Evolutionary conservation across 257 asterid species (phyloP).

Genomic region (Marsdenia floribunda): DNA sequence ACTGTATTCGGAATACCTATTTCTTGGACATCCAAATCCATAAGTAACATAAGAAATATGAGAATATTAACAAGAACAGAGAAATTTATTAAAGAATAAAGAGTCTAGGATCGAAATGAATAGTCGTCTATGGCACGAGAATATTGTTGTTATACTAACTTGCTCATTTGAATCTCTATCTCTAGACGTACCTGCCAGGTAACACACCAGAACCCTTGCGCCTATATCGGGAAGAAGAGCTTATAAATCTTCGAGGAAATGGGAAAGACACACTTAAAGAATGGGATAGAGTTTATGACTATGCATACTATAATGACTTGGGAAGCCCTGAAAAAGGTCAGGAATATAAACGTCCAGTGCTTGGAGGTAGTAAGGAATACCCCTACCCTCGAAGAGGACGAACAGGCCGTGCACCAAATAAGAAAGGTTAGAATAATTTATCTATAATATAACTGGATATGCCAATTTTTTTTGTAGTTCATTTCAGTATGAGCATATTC

Average conservation of each 20-base stretch:
- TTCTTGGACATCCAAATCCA: not conserved
- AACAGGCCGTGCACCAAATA: slow-evolving; percentile 75
- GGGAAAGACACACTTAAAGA: slow-evolving; percentile 56
- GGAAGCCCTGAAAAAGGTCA: slow-evolving; percentile 69
- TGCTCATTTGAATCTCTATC: not conserved
- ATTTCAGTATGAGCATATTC: not conserved
- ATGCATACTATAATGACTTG: slow-evolving; percentile 77
- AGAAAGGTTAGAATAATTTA: slow-evolving; percentile 40
- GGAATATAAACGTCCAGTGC: slow-evolving; percentile 55
- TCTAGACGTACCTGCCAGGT: slow-evolving; percentile 61
- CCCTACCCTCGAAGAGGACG: slow-evolving; percentile 89
- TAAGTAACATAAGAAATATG: not conserved
- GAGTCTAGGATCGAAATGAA: not conserved
- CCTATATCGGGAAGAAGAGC: slow-evolving; percentile 67
- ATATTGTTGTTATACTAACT: not conserved
- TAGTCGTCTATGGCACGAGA: not conserved
- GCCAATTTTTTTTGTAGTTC: not conserved
- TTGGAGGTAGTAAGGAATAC: slow-evolving; percentile 61
- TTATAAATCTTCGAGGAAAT: slow-evolving; percentile 55
- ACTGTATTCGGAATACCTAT: not conserved
- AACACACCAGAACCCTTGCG: slow-evolving; percentile 64
- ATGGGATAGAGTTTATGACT: slow-evolving; percentile 94
- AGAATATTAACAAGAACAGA: not conserved
- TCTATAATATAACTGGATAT: not conserved
- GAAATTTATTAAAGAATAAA: not conserved